Evolutionary conservation across 2,329 filamentous ascomycete species (phyloP).

Genomic region (Cladobotryum protrusum): DNA sequence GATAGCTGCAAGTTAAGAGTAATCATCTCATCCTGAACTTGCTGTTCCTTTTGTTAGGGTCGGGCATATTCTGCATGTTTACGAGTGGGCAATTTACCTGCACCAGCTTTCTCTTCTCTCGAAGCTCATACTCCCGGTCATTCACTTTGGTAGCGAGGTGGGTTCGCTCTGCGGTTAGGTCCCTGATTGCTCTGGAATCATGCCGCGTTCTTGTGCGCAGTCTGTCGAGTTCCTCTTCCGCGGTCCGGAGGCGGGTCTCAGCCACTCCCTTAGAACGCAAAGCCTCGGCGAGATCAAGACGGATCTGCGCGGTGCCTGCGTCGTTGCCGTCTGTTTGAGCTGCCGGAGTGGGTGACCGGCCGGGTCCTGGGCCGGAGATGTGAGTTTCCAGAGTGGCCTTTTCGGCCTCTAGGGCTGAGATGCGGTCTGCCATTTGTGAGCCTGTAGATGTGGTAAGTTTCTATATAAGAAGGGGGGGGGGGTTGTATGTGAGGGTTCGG

Average conservation of each 20-base stretch:
- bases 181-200: slow-evolving; percentile 56
- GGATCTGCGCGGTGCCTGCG: slow-evolving; percentile 42
- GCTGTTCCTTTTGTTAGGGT: slow-evolving; percentile 34
- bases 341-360: slow-evolving; percentile 12
- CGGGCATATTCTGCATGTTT: neutral
- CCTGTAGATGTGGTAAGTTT: slow-evolving; percentile 36
- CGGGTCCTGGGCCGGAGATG: slow-evolving; percentile 20
- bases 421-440: slow-evolving; percentile 60
- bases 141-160: slow-evolving; percentile 60
- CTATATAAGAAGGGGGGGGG: slow-evolving; percentile 7
- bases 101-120: slow-evolving; percentile 74
- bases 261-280: slow-evolving; percentile 67
- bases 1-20: slow-evolving; percentile 82
- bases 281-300: slow-evolving; percentile 68
- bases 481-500: slow-evolving; percentile 22
- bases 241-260: slow-evolving; percentile 54
- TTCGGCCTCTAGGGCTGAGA: slow-evolving; percentile 56
- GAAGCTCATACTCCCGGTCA: slow-evolving; percentile 80
- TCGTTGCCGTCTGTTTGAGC: slow-evolving; percentile 22
- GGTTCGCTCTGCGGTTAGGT: slow-evolving; percentile 57
- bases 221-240: slow-evolving; percentile 57
- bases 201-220: slow-evolving; percentile 53
- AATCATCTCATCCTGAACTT: slow-evolving; percentile 90
- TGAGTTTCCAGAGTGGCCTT: slow-evolving; percentile 36
- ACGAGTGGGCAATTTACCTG: slow-evolving; percentile 44